Conservation (phyloP, 257 asterid genomes). For the Ehretia macrophylla region DNA sequence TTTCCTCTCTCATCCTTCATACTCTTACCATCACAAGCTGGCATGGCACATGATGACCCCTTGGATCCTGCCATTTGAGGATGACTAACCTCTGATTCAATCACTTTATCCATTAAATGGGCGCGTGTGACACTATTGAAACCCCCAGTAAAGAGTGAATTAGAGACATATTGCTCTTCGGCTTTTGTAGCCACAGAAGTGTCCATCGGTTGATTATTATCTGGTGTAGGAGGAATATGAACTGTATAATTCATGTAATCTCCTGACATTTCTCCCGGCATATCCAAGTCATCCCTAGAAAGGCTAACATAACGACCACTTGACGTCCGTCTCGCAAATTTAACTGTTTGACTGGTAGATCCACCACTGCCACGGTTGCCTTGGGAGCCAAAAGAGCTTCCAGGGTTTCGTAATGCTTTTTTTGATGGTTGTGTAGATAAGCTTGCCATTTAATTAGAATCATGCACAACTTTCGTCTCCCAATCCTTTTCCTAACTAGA, state of each 20-base stretch:
- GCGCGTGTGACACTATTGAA: constrained; percentile 88
- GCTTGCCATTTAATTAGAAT: constrained; percentile 51
- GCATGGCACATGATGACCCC: constrained; percentile 78
- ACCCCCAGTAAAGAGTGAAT: constrained; percentile 81
- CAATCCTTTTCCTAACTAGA: too few species aligned
- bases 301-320: constrained; percentile 77
- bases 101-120: constrained; percentile 91
- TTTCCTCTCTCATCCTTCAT: constrained; percentile 83
- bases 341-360: constrained; percentile 74
- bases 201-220: constrained; percentile 82
- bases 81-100: constrained; percentile 69
- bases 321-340: constrained; percentile 76
- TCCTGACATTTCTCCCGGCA: constrained; percentile 56
- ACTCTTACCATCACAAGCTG: constrained; percentile 74
- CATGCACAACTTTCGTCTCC: too few species aligned
- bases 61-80: constrained; percentile 91
- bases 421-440: constrained; percentile 52
- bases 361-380: constrained; percentile 23
- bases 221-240: constrained; percentile 88
- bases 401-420: constrained; percentile 5
- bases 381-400: constrained; percentile 6
- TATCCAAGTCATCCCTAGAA: constrained; percentile 69
- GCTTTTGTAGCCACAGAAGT: constrained; percentile 71
- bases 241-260: constrained; percentile 81
- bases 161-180: constrained; percentile 83